Conservation (phyloP, 2,329 filamentous ascomycete genomes). For the Epichloe baconii region DNA sequence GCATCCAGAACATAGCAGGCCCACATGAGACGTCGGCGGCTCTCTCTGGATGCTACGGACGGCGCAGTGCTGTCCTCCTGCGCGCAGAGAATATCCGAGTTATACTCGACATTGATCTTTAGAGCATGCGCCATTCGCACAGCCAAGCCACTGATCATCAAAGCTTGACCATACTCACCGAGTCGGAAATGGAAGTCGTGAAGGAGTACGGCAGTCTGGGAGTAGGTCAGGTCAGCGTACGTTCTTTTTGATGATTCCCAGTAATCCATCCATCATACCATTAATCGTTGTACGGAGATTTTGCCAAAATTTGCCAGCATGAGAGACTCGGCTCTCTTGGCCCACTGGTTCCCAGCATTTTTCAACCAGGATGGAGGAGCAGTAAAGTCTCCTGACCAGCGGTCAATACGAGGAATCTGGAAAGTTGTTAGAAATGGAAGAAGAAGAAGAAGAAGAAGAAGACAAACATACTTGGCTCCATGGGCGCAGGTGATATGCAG, state of each 20-base stretch:
- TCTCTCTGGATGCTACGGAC: slow-evolving; percentile 24
- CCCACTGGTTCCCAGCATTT: slow-evolving; percentile 25
- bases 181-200: slow-evolving; percentile 27
- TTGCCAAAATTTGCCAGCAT: slow-evolving; percentile 25
- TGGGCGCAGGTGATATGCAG: slow-evolving; percentile 25
- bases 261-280: slow-evolving; percentile 15
- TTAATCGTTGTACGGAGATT: slow-evolving; percentile 25
- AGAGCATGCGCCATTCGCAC: slow-evolving; percentile 29
- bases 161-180: slow-evolving; percentile 26
- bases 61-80: slow-evolving; percentile 17
- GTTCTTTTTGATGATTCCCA: neutral
- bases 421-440: neutral
- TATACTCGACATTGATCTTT: slow-evolving; percentile 25
- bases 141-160: slow-evolving; percentile 28
- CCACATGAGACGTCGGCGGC: slow-evolving; percentile 28
- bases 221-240: neutral
- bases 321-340: slow-evolving; percentile 22
- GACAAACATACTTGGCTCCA: slow-evolving; percentile 21
- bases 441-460: neutral
- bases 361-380: slow-evolving; percentile 18
- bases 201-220: slow-evolving; percentile 23
- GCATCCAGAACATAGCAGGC: slow-evolving; percentile 28
- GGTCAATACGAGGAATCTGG: slow-evolving; percentile 22
- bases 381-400: slow-evolving; percentile 17
- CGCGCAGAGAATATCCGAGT: slow-evolving; percentile 24